Evolutionary conservation across 1,284 basidiomycete genomes (phyloP), one percentile per base, ranked within the genome.

Genomic region (Abortiporus biennis): DNA sequence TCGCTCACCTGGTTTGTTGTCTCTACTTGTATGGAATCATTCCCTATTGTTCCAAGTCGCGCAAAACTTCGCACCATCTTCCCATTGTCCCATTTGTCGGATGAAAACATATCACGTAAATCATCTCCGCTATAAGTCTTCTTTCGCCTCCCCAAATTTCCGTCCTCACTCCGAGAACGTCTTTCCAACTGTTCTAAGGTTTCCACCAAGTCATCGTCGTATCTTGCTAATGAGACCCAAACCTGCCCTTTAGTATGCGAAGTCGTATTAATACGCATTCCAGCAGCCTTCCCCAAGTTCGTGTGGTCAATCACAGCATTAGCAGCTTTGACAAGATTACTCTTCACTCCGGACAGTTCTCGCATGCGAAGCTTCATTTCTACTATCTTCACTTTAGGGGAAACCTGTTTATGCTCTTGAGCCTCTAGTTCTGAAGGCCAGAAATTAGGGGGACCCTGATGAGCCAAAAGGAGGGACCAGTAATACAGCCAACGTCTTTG

Each of bases 1-100:
- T 29, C 9, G 8, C 27, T 29, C 27, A n/a, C 27, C 27, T 29
- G 9, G 27, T 29, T 48, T 21, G 57, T 54, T 9, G 52, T 57
- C 32, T 67, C 59, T n/a, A 58, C 61, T 38, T 56, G 62, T 4
- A 64, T 46, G 8, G 54, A 54, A 5, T 59, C 55, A 3, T 67
- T 62, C 2, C 58, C 59, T 15, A 59, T 50, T 2, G 61, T 51
- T 2, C 74, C 76, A 59, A 90, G 63, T 48, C 74, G 69, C 3
- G 82, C 81, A 61, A 89, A 90, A 44, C 74, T 76, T 43, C 71
- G 64, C 34, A 90, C 78, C 87, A 90, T 90, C 68, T 89, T 90
- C 39, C 58, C 61, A 36, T 65, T 68, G 56, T 91, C 88, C 80
- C 84, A 88, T 47, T 54, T 67, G 11, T 71, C 78, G 36, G 65